Evolutionary conservation across 257 asterid genomes (phyloP).

Genomic region (Forsythia suspensa): DNA sequence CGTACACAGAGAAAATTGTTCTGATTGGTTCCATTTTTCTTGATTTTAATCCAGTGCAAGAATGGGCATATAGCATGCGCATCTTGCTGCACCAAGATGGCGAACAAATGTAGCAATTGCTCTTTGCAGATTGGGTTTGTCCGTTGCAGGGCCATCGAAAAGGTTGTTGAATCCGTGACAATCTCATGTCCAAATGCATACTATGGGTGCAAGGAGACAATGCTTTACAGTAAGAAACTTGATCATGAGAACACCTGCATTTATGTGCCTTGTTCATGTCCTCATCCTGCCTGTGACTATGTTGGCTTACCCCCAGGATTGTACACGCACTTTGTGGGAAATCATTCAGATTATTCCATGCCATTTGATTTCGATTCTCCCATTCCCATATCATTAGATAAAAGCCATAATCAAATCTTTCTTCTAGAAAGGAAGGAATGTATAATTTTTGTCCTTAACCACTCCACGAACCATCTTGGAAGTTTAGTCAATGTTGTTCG

Average conservation of each 20-base stretch:
- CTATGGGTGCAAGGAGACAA: conserved; percentile 52
- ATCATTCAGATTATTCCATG: conserved; percentile 29
- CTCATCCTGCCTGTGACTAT: conserved; percentile 38
- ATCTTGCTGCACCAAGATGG: conserved; percentile 56
- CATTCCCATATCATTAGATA: conserved; percentile 30
- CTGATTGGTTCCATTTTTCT: conserved; percentile 24
- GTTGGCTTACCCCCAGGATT: conserved; percentile 27
- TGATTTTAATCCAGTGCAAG: conserved; percentile 52
- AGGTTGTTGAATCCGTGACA: conserved; percentile 56
- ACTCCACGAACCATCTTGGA: conserved; percentile 31
- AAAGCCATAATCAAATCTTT: conserved; percentile 25
- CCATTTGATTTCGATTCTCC: conserved; percentile 24
- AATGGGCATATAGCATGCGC: conserved; percentile 79
- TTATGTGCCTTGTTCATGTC: conserved; percentile 56
- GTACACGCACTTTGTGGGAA: conserved; percentile 39
- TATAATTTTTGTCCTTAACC: conserved; percentile 48
- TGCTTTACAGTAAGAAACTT: conserved; percentile 40
- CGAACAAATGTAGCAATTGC: conserved; percentile 59
- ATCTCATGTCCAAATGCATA: conserved; percentile 39
- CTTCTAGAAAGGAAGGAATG: conserved; percentile 37
- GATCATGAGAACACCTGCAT: conserved; percentile 56
- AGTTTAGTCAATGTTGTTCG: conserved; percentile 44
- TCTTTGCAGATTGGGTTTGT: conserved; percentile 59
- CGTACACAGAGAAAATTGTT: no score
- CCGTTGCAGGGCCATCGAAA: conserved; percentile 80